phyloP scores from a whole-genome alignment of 108 stramenopile genomes.

The Pseudonitzschia pungens region DNA sequence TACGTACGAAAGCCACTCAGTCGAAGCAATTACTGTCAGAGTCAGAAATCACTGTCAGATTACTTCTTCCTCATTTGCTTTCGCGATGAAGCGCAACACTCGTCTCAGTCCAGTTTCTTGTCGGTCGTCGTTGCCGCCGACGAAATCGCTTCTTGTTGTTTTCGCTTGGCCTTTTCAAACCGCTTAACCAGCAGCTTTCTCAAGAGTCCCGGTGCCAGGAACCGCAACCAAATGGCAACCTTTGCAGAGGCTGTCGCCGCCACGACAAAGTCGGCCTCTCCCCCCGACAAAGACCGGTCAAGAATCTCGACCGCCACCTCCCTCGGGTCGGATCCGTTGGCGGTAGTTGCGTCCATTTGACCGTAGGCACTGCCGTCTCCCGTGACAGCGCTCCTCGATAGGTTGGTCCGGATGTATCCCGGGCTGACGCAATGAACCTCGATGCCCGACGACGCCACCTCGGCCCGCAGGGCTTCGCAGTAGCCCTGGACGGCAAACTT shows the following conservation, averaged over 20 bases:
- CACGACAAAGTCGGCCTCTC: conserved; percentile 66
- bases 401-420: conserved; percentile 80
- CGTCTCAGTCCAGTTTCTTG: conserved; percentile 1
- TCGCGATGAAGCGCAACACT: not conserved
- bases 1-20: no score
- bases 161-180: conserved; percentile 60
- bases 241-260: conserved; percentile 66
- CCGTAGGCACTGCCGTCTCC: conserved; percentile 74
- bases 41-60: no score
- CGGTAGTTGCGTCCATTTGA: conserved; percentile 75
- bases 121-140: not conserved
- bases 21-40: no score
- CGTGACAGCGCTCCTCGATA: conserved; percentile 60
- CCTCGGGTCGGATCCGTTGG: conserved; percentile 58
- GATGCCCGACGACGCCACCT: conserved; percentile 60
- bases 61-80: no score
- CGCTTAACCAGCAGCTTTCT: conserved; percentile 57
- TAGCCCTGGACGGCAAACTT: conserved; percentile 90
- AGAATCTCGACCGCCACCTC: conserved; percentile 70
- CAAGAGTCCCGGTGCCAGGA: conserved; percentile 63
- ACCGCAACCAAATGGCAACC: conserved; percentile 66
- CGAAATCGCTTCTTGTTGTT: conserved; percentile 15
- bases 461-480: conserved; percentile 76
- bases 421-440: conserved; percentile 67
- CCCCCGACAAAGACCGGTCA: conserved; percentile 36